Percentiles rank a stretch among this genome's conserved stretches.
Evolutionary conservation across 169 alveolate genomes (phyloP).

Genomic region (Plasmodium yoelii): DNA sequence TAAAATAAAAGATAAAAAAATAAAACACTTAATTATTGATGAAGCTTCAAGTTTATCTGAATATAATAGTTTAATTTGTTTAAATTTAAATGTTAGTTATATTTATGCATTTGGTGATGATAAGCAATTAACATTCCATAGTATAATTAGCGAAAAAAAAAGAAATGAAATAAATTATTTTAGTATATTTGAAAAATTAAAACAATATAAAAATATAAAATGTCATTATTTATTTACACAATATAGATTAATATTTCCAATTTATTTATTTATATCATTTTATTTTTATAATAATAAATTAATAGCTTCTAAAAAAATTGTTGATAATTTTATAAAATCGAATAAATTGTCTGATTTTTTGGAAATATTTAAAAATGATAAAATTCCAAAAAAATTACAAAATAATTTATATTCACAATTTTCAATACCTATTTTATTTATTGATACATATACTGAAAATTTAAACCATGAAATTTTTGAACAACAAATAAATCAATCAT

Average conservation of each 20-base stretch:
- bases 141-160: constrained; percentile 45
- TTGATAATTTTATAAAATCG: constrained; percentile 14
- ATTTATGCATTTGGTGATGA: constrained; percentile 74
- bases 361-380: neutral
- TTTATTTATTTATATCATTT: constrained; percentile 66
- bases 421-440: constrained; percentile 39
- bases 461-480: constrained; percentile 36
- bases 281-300: constrained; percentile 63
- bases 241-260: constrained; percentile 62
- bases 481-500: constrained; percentile 35
- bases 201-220: constrained; percentile 18
- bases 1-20: constrained; percentile 59
- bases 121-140: constrained; percentile 57
- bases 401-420: neutral
- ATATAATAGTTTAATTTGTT: constrained; percentile 47
- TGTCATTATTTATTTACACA: constrained; percentile 36
- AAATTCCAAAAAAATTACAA: neutral
- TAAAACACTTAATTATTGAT: constrained; percentile 70
- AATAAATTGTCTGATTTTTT: neutral
- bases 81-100: constrained; percentile 40
- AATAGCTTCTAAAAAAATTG: constrained; percentile 60
- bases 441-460: constrained; percentile 36
- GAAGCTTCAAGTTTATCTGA: constrained; percentile 73
- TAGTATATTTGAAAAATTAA: constrained; percentile 63
- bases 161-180: constrained; percentile 64